Evolutionary conservation across 129 eudicot species (phyloP).

Genomic region (Cynara cardunculus): DNA sequence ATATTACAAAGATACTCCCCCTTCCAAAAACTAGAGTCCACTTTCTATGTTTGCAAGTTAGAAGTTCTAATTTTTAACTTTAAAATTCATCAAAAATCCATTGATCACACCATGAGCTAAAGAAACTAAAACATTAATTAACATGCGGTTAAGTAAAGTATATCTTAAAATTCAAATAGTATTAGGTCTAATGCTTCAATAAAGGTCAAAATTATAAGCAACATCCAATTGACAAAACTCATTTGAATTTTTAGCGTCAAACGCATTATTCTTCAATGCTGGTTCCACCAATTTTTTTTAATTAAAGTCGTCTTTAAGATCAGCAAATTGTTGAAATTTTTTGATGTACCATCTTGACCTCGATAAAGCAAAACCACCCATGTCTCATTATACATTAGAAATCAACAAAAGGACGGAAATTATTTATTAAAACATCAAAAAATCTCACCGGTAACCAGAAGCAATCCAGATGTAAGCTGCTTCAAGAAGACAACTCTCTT

Average conservation of each 20-base stretch:
- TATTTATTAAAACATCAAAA: not conserved
- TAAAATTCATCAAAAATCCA: not conserved
- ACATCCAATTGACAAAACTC: too few relatives aligned
- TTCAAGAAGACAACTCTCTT: conserved; percentile 67
- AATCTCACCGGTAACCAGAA: conserved; percentile 46
- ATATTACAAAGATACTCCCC: not conserved
- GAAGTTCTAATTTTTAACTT: not conserved
- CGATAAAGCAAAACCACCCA: too few relatives aligned
- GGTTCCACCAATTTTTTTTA: too few relatives aligned
- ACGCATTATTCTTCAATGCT: too few relatives aligned
- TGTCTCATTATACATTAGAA: not conserved
- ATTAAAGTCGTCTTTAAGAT: too few relatives aligned
- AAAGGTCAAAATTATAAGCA: too few relatives aligned
- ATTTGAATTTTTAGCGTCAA: too few relatives aligned
- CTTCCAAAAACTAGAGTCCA: not conserved
- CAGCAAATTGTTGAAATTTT: too few relatives aligned
- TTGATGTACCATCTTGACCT: too few relatives aligned
- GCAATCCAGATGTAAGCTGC: conserved; percentile 58
- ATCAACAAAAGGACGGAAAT: not conserved
- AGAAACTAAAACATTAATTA: not conserved
- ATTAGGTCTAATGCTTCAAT: too few relatives aligned
- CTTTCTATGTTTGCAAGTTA: not conserved
- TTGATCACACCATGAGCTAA: not conserved
- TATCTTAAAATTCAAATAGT: too few relatives aligned
- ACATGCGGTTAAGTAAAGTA: too few relatives aligned